Conservation (phyloP, 805 yeast species). For the Wickerhamomyces bovis region DNA sequence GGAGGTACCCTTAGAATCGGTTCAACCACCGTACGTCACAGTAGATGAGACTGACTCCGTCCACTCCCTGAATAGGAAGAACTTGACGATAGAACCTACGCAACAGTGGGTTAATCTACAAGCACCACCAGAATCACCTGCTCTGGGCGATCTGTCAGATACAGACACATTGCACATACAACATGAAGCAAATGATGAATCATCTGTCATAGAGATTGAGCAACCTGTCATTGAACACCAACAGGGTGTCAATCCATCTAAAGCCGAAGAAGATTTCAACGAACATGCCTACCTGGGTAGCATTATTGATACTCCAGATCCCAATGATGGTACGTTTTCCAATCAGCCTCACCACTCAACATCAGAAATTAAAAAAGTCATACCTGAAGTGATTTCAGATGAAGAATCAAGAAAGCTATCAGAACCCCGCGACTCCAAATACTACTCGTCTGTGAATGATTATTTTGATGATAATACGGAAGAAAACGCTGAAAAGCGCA, state of each 20-base stretch:
- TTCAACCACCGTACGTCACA: neutral
- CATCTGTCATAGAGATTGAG: constrained; percentile 4
- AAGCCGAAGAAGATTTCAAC: constrained; percentile 4
- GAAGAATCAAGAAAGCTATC: neutral
- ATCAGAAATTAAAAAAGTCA: neutral
- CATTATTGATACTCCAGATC: constrained; percentile 18
- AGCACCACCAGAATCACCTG: constrained; percentile 11
- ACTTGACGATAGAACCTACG: constrained; percentile 1
- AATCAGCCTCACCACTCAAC: neutral
- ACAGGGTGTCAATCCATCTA: neutral
- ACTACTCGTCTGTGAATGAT: constrained; percentile 20
- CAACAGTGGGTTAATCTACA: neutral
- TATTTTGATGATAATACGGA: constrained; percentile 23
- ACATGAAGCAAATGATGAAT: constrained; percentile 2
- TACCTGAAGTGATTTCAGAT: neutral
- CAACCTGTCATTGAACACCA: neutral
- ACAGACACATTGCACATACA: constrained; percentile 21
- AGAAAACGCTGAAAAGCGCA: constrained; percentile 5
- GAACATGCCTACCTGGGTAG: constrained; percentile 22
- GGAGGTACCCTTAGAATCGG: neutral
- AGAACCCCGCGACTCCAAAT: constrained; percentile 16
- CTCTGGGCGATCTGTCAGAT: constrained; percentile 14
- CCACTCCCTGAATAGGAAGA: neutral
- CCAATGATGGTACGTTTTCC: constrained; percentile 2
- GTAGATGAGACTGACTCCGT: neutral